phyloP scores from a whole-genome alignment of 2,329 filamentous ascomycete genomes.

The Catunica adiposa region DNA sequence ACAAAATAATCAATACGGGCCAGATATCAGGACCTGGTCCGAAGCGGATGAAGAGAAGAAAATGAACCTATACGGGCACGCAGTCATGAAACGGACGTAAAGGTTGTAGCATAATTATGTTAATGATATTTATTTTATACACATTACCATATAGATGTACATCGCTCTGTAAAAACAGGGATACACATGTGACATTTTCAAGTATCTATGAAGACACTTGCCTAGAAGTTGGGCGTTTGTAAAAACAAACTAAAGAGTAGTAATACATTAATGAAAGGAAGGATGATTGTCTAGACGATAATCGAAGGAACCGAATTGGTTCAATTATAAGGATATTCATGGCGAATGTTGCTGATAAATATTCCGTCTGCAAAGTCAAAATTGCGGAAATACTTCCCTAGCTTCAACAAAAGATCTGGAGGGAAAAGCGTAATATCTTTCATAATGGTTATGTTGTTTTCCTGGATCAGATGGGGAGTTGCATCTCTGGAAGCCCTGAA shows the following conservation, averaged over 20 bases:
- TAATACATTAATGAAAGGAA: slow-evolving; percentile 5
- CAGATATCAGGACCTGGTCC: neutral
- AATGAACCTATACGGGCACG: too few species aligned
- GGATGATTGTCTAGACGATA: neutral
- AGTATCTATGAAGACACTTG: too few species aligned
- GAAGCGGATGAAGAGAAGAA: neutral
- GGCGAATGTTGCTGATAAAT: slow-evolving; percentile 68
- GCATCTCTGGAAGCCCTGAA: slow-evolving; percentile 9
- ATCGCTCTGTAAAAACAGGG: too few species aligned
- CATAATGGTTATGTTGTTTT: slow-evolving; percentile 63
- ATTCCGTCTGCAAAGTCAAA: slow-evolving; percentile 50
- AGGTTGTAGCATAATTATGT: too few species aligned
- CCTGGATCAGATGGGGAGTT: slow-evolving; percentile 23
- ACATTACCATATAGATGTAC: too few species aligned
- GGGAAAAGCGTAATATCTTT: slow-evolving; percentile 23
- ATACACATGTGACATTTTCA: too few species aligned
- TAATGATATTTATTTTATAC: too few species aligned
- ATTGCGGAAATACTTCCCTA: slow-evolving; percentile 76
- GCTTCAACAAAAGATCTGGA: slow-evolving; percentile 47
- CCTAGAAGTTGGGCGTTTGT: too few species aligned
- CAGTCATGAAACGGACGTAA: neutral
- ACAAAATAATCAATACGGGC: neutral
- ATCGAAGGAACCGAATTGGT: neutral
- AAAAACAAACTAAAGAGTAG: slow-evolving; percentile 3
- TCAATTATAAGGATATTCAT: slow-evolving; percentile 77